Evolutionary conservation across 78 protist genomes (phyloP).

Genomic region (Anaeramoeba flamelloides): DNA sequence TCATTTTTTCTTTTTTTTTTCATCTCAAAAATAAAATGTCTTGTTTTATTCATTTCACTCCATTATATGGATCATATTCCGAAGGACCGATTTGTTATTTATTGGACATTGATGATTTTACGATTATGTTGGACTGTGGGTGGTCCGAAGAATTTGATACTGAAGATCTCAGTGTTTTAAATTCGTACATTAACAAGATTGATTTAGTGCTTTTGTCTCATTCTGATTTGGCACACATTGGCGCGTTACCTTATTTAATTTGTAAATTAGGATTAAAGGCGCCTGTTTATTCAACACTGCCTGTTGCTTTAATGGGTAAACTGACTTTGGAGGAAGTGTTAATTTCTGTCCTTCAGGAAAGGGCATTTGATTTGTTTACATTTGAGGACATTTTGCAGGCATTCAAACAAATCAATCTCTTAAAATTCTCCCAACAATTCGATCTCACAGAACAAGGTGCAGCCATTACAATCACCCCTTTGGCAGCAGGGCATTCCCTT

Average conservation of each 20-base stretch:
- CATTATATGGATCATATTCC: neutral
- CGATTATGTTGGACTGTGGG: constrained; percentile 83
- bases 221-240: constrained; percentile 62
- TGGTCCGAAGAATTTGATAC: constrained; percentile 40
- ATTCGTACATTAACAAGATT: constrained; percentile 24
- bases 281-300: constrained; percentile 65
- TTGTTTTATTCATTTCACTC: neutral
- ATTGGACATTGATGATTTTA: constrained; percentile 62
- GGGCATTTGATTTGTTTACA: neutral
- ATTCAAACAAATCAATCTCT: neutral
- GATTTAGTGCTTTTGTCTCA: constrained; percentile 66
- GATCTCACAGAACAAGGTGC: too few relatives aligned
- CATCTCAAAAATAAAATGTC: neutral
- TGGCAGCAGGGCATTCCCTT: constrained; percentile 43
- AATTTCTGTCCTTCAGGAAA: neutral
- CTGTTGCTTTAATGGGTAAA: constrained; percentile 64
- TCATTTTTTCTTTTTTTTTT: neutral
- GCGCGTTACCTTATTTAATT: constrained; percentile 62
- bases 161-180: constrained; percentile 5
- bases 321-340: constrained; percentile 13
- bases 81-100: constrained; percentile 24
- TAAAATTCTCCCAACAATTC: constrained; percentile 28
- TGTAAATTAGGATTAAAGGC: constrained; percentile 35
- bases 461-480: constrained; percentile 23
- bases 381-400: constrained; percentile 34